Percentiles rank a stretch among this genome's conserved stretches.
Evolutionary conservation across 202 grass and related monocot genomes (phyloP).

Genomic region (Schoenoplectus tabernaemontani): DNA sequence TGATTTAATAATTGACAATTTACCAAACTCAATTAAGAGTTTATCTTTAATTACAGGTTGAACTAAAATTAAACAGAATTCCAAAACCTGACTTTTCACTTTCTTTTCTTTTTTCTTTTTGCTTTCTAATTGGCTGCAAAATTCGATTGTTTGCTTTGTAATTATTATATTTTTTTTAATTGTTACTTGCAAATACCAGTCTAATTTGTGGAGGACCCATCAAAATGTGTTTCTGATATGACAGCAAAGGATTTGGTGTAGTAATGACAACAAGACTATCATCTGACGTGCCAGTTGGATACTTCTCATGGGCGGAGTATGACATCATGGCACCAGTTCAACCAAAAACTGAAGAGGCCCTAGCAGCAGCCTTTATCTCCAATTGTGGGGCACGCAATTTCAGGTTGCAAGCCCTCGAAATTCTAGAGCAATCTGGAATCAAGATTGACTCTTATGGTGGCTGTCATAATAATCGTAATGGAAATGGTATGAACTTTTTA

Average conservation of each 20-base stretch:
- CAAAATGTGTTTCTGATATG: slow-evolving; percentile 6
- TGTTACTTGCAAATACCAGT: slow-evolving; percentile 1
- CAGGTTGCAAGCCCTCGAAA: slow-evolving; percentile 80
- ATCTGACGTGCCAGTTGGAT: slow-evolving; percentile 91
- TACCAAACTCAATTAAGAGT: not conserved
- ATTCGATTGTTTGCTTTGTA: not conserved
- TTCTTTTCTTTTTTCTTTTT: not conserved
- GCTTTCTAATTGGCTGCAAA: not conserved
- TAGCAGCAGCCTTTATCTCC: slow-evolving; percentile 92
- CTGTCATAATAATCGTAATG: slow-evolving; percentile 37
- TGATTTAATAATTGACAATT: not conserved
- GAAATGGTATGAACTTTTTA: slow-evolving; percentile 21
- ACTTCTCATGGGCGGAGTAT: slow-evolving; percentile 98
- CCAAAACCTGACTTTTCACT: not conserved
- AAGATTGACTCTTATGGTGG: slow-evolving; percentile 72
- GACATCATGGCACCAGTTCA: slow-evolving; percentile 78
- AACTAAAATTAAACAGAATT: not conserved
- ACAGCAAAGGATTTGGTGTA: slow-evolving; percentile 76
- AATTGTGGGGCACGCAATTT: slow-evolving; percentile 92
- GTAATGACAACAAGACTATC: slow-evolving; percentile 91
- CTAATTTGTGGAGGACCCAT: slow-evolving; percentile 11
- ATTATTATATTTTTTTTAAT: not conserved
- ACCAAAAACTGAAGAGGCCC: slow-evolving; percentile 67
- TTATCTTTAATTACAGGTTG: not conserved
- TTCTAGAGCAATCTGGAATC: slow-evolving; percentile 64